Conservation (phyloP, 225 moss, liverwort and hornwort genomes). For the Bryoerythrophyllum caledonicum region DNA sequence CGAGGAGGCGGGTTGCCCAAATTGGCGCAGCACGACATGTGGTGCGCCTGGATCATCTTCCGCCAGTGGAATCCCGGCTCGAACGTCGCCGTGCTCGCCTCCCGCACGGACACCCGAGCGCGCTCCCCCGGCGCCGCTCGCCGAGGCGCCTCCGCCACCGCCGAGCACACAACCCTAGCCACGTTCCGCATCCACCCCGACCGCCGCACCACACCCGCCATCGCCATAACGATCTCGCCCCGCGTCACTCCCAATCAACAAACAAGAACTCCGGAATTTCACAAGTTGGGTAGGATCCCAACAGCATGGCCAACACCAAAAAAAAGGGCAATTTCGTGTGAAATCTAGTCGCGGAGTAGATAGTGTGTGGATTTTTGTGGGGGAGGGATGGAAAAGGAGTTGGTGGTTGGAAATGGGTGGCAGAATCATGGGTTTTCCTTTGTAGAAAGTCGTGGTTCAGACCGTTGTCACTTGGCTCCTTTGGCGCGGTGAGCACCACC, state of each 20-base stretch:
- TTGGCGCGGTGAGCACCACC: neutral
- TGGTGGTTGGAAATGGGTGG: conserved; percentile 20
- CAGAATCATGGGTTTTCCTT: neutral
- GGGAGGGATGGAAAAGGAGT: neutral
- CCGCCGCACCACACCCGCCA: conserved; percentile 37
- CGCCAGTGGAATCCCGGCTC: conserved; percentile 66
- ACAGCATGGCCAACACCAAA: neutral
- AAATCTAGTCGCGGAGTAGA: neutral
- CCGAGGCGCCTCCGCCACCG: conserved; percentile 14
- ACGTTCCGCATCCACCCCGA: conserved; percentile 28
- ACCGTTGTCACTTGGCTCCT: neutral
- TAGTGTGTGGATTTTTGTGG: no score
- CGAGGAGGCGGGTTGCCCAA: conserved; percentile 80
- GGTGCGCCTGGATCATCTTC: conserved; percentile 53
- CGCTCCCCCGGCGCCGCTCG: neutral
- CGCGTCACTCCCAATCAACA: neutral
- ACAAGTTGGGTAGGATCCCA: no score
- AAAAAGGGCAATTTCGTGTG: neutral
- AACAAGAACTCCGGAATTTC: neutral
- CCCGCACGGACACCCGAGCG: conserved; percentile 5
- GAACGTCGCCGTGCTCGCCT: conserved; percentile 37
- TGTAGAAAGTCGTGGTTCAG: conserved; percentile 10
- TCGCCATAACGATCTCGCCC: conserved; percentile 33
- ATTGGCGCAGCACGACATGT: conserved; percentile 87
- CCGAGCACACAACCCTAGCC: conserved; percentile 32